Percentiles rank a stretch among this genome's conserved stretches.
phyloP scores from a whole-genome alignment of 306 rosid genomes.

The Rosa multiflora region DNA sequence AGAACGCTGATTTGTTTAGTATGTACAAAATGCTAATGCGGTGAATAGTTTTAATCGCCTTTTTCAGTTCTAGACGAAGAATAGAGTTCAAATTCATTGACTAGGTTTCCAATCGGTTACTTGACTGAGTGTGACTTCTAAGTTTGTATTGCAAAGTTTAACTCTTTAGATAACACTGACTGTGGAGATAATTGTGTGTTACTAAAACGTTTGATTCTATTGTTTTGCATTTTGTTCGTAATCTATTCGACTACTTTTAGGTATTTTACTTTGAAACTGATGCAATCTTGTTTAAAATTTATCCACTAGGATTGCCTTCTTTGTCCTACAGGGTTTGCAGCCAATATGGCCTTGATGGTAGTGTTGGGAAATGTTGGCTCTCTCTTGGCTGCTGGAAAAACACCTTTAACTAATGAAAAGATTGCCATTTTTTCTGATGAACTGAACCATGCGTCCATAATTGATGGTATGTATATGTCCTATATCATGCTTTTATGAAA shows the following conservation, averaged over 20 bases:
- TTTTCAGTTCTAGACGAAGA: background rate
- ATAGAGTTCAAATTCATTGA: background rate
- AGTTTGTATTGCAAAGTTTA: background rate
- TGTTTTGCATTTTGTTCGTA: background rate
- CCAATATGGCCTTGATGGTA: conserved; percentile 96
- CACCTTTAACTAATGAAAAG: conserved; percentile 56
- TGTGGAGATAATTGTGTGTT: background rate
- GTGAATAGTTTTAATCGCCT: background rate
- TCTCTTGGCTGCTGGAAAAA: conserved; percentile 56
- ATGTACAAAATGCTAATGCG: background rate
- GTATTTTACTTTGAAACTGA: conserved; percentile 37
- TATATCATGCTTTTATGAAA: too few relatives aligned
- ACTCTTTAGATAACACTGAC: background rate
- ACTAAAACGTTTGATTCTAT: background rate
- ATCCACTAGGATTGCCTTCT: conserved; percentile 97
- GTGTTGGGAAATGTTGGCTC: conserved; percentile 77
- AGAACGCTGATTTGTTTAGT: background rate
- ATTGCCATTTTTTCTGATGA: conserved; percentile 88
- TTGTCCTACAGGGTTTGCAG: conserved; percentile 98
- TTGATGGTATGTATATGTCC: conserved; percentile 41
- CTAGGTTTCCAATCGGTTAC: background rate
- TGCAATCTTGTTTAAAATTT: conserved; percentile 42
- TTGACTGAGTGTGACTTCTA: background rate
- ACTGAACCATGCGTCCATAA: conserved; percentile 87
- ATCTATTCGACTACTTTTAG: background rate